Conservation (phyloP, 2,329 filamentous ascomycete genomes). For the Botrytis squamosa region DNA sequence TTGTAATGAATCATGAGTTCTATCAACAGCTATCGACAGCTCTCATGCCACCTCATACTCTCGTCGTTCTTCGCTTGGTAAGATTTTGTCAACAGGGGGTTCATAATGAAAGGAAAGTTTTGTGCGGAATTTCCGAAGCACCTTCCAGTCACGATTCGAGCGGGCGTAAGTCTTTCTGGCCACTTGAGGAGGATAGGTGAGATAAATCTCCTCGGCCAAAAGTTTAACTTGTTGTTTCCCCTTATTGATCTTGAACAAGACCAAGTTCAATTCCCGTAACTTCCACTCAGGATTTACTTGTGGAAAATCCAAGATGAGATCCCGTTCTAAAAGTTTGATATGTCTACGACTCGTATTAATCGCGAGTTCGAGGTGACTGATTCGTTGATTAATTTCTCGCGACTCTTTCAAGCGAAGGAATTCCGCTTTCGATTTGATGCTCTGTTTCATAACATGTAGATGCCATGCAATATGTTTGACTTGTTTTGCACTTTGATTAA, state of each 20-base stretch:
- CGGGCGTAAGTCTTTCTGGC: neutral
- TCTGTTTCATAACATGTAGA: neutral
- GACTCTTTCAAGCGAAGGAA: neutral
- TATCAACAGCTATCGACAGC: neutral
- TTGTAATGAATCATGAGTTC: neutral
- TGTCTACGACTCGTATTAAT: neutral
- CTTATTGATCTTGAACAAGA: neutral
- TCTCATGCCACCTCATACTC: neutral
- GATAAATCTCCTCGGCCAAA: conserved; percentile 1
- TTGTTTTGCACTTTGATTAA: neutral
- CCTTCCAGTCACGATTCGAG: neutral
- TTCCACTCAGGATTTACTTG: neutral
- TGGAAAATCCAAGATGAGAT: neutral
- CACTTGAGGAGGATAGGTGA: conserved; percentile 1
- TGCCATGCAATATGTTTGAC: neutral
- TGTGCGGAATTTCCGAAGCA: neutral
- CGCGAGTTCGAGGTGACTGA: neutral
- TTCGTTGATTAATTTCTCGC: neutral
- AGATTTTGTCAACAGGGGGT: neutral
- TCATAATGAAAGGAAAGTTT: neutral
- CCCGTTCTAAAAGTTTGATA: neutral
- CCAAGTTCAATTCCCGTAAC: neutral
- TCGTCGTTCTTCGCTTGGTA: neutral
- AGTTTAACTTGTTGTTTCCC: conserved; percentile 5
- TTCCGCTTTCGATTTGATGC: neutral